Conservation (phyloP, 1,284 basidiomycete species). For the Psilocybe mexicana region DNA sequence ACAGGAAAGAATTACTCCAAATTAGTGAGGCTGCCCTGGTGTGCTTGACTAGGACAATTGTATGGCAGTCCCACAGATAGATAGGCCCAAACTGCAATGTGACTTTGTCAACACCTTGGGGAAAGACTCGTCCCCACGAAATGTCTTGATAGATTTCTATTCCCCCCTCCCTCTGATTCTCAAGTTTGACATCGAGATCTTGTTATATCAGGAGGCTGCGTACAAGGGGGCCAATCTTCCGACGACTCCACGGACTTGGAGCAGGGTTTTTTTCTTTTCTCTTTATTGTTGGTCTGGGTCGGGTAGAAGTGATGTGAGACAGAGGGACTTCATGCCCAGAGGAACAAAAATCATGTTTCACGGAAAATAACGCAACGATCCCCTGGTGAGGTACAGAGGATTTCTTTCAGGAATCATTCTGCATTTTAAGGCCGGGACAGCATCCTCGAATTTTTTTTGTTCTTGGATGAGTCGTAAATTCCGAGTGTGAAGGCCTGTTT, state of each 20-base stretch:
- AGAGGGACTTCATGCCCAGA: not conserved
- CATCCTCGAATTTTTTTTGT: too few species aligned
- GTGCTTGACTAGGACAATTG: too few species aligned
- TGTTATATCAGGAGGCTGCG: not conserved
- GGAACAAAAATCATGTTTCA: not conserved
- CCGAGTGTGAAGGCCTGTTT: not conserved
- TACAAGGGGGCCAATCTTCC: not conserved
- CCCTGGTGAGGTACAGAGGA: too few species aligned
- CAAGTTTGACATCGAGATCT: not conserved
- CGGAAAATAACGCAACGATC: not conserved
- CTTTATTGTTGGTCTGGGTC: not conserved
- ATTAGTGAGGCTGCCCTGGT: too few species aligned
- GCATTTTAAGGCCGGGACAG: too few species aligned
- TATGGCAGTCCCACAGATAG: not conserved
- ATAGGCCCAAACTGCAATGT: not conserved
- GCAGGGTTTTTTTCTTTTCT: not conserved
- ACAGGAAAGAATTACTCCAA: too few species aligned
- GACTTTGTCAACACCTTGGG: not conserved
- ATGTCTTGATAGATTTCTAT: not conserved
- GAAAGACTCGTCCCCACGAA: not conserved
- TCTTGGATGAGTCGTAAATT: too few species aligned
- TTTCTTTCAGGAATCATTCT: too few species aligned
- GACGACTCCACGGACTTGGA: not conserved
- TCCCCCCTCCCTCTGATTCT: not conserved
- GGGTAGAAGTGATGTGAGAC: not conserved